A percentile compares a stretch with the other conserved stretches of the same genome.
These are phyloP conservation scores for Fusarium papillatum DNA, from an alignment of 2,329 filamentous ascomycete genomes.

Conservation along the genomic window DNA sequence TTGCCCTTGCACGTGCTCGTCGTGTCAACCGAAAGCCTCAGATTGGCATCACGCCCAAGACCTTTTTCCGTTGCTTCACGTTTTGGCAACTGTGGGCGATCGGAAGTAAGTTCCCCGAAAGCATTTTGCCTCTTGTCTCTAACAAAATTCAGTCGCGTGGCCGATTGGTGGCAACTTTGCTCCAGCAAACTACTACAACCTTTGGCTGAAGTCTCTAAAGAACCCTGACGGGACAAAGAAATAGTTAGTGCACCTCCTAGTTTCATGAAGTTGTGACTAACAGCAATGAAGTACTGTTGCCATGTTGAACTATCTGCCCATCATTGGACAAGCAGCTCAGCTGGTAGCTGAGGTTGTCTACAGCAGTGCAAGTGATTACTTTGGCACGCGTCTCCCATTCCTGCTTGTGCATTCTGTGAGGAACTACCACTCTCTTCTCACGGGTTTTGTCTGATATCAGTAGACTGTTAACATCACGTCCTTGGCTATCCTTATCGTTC, in stretches of 20 bases:
- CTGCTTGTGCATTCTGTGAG: constrained; percentile 14
- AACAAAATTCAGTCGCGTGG: not conserved
- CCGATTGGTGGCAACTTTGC: not conserved
- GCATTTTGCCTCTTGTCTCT: not conserved
- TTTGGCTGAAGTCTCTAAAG: not conserved
- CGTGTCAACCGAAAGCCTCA: constrained; percentile 1
- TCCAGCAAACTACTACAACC: not conserved
- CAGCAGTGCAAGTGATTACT: constrained; percentile 16
- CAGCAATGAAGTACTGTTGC: not conserved
- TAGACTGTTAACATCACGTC: constrained; percentile 24
- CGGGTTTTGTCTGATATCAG: not conserved
- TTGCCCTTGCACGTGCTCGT: not conserved
- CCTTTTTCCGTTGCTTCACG: not conserved
- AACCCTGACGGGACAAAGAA: not conserved
- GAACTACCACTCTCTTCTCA: too few relatives aligned
- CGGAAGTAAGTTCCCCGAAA: not conserved
- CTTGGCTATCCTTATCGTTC: constrained; percentile 16
- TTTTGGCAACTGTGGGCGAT: constrained; percentile 1
- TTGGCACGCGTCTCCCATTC: constrained; percentile 14
- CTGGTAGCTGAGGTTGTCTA: constrained; percentile 15
- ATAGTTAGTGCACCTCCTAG: not conserved
- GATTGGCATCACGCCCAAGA: not conserved
- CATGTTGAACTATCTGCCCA: constrained; percentile 21
- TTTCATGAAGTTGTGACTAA: not conserved
- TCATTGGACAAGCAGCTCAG: constrained; percentile 14